Percentiles rank a stretch among this genome's conserved stretches.
These are phyloP conservation scores for Diaporthe vexans DNA, from an alignment of 2,329 filamentous ascomycete species.

Conservation along the genomic window DNA sequence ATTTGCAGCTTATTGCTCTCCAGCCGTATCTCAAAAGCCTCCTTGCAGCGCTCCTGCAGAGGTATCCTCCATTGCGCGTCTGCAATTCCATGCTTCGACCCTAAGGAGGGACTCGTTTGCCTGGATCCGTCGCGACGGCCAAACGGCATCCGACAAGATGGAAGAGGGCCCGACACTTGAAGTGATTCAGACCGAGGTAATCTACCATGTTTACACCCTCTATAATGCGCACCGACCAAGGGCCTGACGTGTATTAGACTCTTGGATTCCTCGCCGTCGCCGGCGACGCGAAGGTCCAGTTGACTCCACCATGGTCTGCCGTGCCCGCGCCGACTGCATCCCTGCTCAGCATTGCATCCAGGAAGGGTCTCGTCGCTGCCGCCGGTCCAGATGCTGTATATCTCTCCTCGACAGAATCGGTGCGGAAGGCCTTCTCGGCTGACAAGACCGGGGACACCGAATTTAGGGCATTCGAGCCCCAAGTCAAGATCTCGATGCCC, in stretches of 20 bases:
- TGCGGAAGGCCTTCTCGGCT: slow-evolving; percentile 80
- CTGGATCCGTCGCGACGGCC: slow-evolving; percentile 40
- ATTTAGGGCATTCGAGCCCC: slow-evolving; percentile 78
- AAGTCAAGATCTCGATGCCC: slow-evolving; percentile 79
- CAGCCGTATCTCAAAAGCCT: not conserved
- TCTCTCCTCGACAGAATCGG: slow-evolving; percentile 81
- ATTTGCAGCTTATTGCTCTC: slow-evolving; percentile 12
- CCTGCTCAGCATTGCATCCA: slow-evolving; percentile 85
- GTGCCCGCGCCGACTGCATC: slow-evolving; percentile 84
- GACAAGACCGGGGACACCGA: slow-evolving; percentile 73
- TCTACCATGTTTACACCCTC: slow-evolving; percentile 40
- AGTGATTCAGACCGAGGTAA: slow-evolving; percentile 86
- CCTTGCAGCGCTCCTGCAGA: not conserved
- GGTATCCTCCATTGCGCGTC: not conserved
- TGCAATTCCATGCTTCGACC: slow-evolving; percentile 34
- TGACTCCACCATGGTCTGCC: slow-evolving; percentile 84
- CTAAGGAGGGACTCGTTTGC: slow-evolving; percentile 35
- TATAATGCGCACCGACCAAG: not conserved
- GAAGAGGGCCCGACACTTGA: slow-evolving; percentile 74
- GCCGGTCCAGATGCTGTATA: slow-evolving; percentile 86
- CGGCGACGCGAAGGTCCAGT: slow-evolving; percentile 84
- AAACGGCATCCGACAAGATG: slow-evolving; percentile 51
- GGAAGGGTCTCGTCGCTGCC: slow-evolving; percentile 85
- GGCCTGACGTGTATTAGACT: slow-evolving; percentile 58
- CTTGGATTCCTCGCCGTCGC: slow-evolving; percentile 86